Percentiles rank a stretch among this genome's conserved stretches.
Conservation (phyloP, 2,329 filamentous ascomycete genomes). For the Diplocarpon rosae region DNA sequence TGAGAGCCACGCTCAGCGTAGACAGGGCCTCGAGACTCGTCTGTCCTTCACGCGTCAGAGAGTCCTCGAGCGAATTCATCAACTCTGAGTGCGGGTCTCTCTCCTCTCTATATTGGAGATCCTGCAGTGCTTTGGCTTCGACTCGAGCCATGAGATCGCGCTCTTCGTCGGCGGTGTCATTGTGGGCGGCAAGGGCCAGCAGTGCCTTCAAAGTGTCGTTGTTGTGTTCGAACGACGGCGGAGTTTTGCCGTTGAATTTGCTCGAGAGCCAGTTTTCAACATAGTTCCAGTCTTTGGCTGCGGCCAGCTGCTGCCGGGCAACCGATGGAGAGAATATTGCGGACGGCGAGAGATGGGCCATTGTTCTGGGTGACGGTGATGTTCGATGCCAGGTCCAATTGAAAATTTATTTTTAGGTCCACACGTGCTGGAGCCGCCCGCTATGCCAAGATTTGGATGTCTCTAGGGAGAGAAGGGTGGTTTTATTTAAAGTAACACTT, state of each 20-base stretch:
- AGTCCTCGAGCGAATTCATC: conserved; percentile 41
- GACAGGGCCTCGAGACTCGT: conserved; percentile 48
- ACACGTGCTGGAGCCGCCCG: background rate
- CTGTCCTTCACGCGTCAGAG: conserved; percentile 43
- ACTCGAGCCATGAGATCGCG: conserved; percentile 44
- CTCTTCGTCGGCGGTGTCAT: conserved; percentile 70
- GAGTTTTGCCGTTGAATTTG: conserved; percentile 51
- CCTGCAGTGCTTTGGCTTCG: conserved; percentile 47
- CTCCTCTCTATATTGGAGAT: conserved; percentile 34
- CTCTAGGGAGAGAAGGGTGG: too few relatives aligned
- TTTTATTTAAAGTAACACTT: background rate
- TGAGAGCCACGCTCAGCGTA: conserved; percentile 35
- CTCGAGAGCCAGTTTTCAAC: conserved; percentile 72
- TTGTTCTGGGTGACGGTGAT: conserved; percentile 6
- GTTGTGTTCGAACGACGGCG: conserved; percentile 77
- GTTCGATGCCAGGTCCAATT: too few relatives aligned
- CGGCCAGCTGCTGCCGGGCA: conserved; percentile 64
- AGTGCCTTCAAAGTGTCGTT: conserved; percentile 68
- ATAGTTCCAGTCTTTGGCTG: conserved; percentile 84
- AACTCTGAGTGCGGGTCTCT: conserved; percentile 31
- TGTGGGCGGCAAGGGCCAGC: conserved; percentile 61
- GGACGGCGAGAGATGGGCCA: conserved; percentile 30
- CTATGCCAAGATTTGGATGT: too few relatives aligned
- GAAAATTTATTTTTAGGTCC: background rate
- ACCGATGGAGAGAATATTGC: conserved; percentile 59